Percentiles rank a stretch among this genome's conserved stretches.
phyloP scores from a whole-genome alignment of 176 grass and related monocot species.

The Otatea glauca region DNA sequence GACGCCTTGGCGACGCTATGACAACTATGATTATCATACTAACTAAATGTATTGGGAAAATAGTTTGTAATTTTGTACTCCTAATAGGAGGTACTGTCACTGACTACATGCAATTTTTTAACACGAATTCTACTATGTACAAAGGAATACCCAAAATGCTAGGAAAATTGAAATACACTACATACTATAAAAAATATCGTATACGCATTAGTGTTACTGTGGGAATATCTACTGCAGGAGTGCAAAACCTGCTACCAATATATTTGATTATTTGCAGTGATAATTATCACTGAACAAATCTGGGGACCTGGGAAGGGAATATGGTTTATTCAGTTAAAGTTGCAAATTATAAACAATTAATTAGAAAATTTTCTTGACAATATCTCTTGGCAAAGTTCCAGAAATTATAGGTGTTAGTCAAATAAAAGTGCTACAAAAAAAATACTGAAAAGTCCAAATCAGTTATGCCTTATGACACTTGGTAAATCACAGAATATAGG shows the following conservation, averaged over 20 bases:
- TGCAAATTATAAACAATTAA: conserved; percentile 15
- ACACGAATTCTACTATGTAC: background rate
- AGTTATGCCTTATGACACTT: conserved; percentile 5
- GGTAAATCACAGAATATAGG: conserved; percentile 17
- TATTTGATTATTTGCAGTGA: conserved; percentile 32
- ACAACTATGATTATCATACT: too few relatives aligned
- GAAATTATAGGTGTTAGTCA: conserved; percentile 30
- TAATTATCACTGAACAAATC: conserved; percentile 12
- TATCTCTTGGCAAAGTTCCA: conserved; percentile 14
- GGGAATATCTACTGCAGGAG: conserved; percentile 32
- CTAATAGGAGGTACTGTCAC: background rate
- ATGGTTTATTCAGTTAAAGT: conserved; percentile 11
- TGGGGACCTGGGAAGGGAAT: background rate
- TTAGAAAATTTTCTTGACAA: background rate
- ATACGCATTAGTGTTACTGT: background rate
- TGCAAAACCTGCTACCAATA: background rate
- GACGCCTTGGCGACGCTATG: too few relatives aligned
- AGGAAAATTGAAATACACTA: conserved; percentile 4
- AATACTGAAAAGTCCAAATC: conserved; percentile 32
- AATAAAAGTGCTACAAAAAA: conserved; percentile 16
- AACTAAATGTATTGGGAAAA: background rate
- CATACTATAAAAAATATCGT: background rate
- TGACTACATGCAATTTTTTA: background rate
- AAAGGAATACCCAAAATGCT: conserved; percentile 9
- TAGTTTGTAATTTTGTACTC: background rate